A percentile compares a stretch with the other conserved stretches of the same genome.
These are phyloP conservation scores for Primulina tabacum DNA, from an alignment of 257 asterid genomes.

Conservation along the genomic window DNA sequence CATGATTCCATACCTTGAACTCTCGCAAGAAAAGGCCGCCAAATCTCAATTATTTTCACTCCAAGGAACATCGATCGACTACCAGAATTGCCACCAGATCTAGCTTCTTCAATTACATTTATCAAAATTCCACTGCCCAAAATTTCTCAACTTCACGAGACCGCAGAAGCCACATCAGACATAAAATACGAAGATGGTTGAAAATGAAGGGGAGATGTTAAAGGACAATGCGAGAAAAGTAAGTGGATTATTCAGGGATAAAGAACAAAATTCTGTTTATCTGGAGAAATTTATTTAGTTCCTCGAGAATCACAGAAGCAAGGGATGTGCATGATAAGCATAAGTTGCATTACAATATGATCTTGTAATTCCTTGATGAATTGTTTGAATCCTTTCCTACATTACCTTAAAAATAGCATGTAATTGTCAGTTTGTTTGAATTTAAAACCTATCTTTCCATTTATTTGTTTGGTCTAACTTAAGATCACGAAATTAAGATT, in stretches of 20 bases:
- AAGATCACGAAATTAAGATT: too few species aligned
- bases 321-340: too few species aligned
- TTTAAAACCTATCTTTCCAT: too few species aligned
- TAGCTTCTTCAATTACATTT: slow-evolving; percentile 20
- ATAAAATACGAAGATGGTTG: slow-evolving; percentile 15
- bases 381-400: too few species aligned
- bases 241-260: slow-evolving; percentile 23
- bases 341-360: too few species aligned
- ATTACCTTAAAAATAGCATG: too few species aligned
- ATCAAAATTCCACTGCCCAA: slow-evolving; percentile 13
- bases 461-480: too few species aligned
- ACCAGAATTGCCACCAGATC: slow-evolving; percentile 19
- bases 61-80: slow-evolving; percentile 27
- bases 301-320: slow-evolving; percentile 24
- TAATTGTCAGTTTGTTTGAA: too few species aligned
- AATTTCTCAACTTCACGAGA: not conserved
- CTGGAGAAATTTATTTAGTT: slow-evolving; percentile 15
- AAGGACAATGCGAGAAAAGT: slow-evolving; percentile 28
- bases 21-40: slow-evolving; percentile 30
- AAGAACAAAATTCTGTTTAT: slow-evolving; percentile 26
- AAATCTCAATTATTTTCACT: slow-evolving; percentile 23
- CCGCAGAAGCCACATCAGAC: not conserved
- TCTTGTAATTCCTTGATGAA: too few species aligned
- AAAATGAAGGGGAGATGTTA: slow-evolving; percentile 15
- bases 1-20: slow-evolving; percentile 47